Conservation (phyloP, 306 rosid genomes). For the Acmispon strigosus region DNA sequence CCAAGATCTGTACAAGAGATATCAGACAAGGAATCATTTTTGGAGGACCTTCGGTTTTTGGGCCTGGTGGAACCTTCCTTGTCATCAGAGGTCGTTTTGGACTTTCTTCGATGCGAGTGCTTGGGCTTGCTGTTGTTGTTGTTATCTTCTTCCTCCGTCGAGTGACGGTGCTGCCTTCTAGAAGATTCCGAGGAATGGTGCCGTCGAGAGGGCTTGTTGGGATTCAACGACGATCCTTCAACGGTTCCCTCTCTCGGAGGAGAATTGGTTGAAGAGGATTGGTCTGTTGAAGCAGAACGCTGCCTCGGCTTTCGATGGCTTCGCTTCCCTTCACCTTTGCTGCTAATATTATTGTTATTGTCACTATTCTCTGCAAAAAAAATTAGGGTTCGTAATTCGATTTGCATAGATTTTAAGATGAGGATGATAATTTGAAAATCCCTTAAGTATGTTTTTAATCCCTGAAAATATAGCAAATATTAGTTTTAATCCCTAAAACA, state of each 20-base stretch:
- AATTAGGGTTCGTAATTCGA: not conserved
- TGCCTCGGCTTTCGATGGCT: conserved; percentile 31
- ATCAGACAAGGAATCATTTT: conserved; percentile 47
- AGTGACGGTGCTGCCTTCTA: conserved; percentile 13
- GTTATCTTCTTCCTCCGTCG: not conserved
- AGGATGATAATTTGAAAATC: too few relatives aligned
- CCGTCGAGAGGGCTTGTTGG: conserved; percentile 34
- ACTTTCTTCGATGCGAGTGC: conserved; percentile 38
- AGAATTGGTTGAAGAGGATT: conserved; percentile 20
- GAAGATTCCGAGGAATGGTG: conserved; percentile 37
- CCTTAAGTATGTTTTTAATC: too few relatives aligned
- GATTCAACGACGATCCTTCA: not conserved
- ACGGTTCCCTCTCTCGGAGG: conserved; percentile 16
- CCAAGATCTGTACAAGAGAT: conserved; percentile 28
- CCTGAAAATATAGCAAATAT: too few relatives aligned
- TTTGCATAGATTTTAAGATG: too few relatives aligned
- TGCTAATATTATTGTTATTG: not conserved
- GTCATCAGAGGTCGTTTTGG: conserved; percentile 42
- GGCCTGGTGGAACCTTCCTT: conserved; percentile 30
- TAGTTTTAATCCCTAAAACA: too few relatives aligned
- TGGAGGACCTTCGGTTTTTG: conserved; percentile 33
- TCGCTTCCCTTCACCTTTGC: conserved; percentile 5
- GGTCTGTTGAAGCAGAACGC: conserved; percentile 12
- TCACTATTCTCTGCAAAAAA: conserved; percentile 8
- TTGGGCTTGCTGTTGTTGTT: conserved; percentile 7